Percentiles rank a stretch among this genome's conserved stretches.
Evolutionary conservation across 495 filamentous ascomycete genomes (phyloP).

Genomic region (Mycothermus thermophilus): DNA sequence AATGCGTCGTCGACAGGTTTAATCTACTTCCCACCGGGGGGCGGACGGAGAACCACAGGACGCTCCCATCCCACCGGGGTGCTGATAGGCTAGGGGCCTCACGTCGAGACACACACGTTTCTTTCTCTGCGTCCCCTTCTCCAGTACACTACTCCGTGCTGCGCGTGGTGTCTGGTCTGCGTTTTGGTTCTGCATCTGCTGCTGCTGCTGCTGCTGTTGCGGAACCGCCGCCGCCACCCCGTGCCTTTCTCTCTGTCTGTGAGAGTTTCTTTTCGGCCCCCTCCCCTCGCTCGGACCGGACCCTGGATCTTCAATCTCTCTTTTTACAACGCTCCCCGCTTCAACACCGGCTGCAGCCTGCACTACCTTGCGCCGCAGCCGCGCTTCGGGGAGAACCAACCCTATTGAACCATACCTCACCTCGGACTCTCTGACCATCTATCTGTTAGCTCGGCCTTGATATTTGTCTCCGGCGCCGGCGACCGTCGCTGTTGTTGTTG

Average conservation of each 20-base stretch:
- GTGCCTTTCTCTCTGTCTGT: not conserved
- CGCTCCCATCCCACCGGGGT: no score
- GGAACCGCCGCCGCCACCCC: conserved; percentile 5
- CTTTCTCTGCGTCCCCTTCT: no score
- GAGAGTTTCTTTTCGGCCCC: no score
- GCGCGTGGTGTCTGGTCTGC: no score
- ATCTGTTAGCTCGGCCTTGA: conserved; percentile 7
- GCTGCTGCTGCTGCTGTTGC: no score
- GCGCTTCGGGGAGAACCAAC: conserved; percentile 2
- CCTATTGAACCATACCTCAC: not conserved
- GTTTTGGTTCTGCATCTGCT: no score
- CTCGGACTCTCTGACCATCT: no score
- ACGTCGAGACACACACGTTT: no score
- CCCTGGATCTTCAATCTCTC: conserved; percentile 4
- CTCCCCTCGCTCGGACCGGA: no score
- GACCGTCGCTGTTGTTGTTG: no score
- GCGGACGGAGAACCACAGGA: not conserved
- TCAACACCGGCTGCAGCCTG: conserved; percentile 9
- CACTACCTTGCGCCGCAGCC: conserved; percentile 2
- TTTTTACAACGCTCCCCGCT: conserved; percentile 11
- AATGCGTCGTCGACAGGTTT: conserved; percentile 15
- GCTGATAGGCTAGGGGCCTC: conserved; percentile 10
- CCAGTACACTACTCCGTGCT: no score
- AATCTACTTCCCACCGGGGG: conserved; percentile 3
- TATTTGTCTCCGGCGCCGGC: no score